phyloP scores from a whole-genome alignment of 768 basidiomycete species.

The Rhizopogon rudus region DNA sequence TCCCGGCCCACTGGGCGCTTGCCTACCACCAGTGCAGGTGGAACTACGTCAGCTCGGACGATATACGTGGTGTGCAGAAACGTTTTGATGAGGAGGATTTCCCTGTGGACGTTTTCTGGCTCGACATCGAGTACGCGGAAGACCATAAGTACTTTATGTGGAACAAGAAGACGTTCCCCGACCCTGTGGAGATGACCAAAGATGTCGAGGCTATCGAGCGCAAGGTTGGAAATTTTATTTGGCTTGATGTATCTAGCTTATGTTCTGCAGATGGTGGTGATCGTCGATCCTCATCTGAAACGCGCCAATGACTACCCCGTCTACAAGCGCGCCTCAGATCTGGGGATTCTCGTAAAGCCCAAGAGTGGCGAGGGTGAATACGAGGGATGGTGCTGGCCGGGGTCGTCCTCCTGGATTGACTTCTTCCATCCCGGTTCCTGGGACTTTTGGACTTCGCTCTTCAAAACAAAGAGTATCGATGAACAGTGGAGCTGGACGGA shows the following conservation, averaged over 20 bases:
- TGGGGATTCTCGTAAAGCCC: conserved; percentile 78
- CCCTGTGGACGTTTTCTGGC: conserved; percentile 95
- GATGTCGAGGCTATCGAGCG: conserved; percentile 81
- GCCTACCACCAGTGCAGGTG: conserved; percentile 98
- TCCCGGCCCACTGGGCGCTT: conserved; percentile 90
- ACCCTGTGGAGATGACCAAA: conserved; percentile 90
- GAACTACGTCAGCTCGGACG: conserved; percentile 93
- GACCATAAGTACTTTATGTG: conserved; percentile 98
- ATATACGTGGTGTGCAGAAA: conserved; percentile 78
- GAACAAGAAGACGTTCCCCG: conserved; percentile 89
- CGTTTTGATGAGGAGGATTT: conserved; percentile 93
- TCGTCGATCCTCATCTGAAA: conserved; percentile 95
- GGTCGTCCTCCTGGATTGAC: conserved; percentile 94
- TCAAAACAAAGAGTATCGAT: conserved; percentile 53
- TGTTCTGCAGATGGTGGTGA: conserved; percentile 83
- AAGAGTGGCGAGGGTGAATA: conserved; percentile 79
- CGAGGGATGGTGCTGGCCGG: conserved; percentile 99
- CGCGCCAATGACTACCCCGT: conserved; percentile 74
- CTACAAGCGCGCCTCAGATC: conserved; percentile 79
- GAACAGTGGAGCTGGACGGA: conserved; percentile 72
- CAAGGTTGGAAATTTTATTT: conserved; percentile 48
- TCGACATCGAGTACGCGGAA: conserved; percentile 93
- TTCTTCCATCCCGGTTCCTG: conserved; percentile 90
- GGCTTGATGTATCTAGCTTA: not conserved
- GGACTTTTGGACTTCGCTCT: conserved; percentile 88